Conservation (phyloP, 73 alveolate genomes). For the Paramecium bursaria region DNA sequence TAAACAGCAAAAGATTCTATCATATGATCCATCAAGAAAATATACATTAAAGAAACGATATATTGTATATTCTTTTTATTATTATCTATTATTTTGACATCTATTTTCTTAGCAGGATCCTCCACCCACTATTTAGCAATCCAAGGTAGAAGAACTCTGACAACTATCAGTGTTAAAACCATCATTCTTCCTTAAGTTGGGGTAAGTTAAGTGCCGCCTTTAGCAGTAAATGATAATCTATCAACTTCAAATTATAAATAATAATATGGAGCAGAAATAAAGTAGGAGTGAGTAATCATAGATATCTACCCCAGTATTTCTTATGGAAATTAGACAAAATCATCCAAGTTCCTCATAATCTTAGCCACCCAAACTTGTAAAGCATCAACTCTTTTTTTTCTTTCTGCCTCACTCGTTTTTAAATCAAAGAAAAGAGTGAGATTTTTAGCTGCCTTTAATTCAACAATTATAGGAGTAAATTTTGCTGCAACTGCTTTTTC, state of each 20-base stretch:
- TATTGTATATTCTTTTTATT: not conserved
- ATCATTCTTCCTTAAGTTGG: conserved; percentile 20
- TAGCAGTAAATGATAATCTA: conserved; percentile 34
- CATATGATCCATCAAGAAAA: not conserved
- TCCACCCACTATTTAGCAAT: conserved; percentile 17
- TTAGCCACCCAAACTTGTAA: not conserved
- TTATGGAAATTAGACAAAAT: not conserved
- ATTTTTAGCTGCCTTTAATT: not conserved
- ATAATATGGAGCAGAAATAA: conserved; percentile 5
- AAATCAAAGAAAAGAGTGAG: not conserved
- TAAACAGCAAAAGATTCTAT: conserved; percentile 4
- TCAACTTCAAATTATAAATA: conserved; percentile 4
- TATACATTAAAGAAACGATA: not conserved
- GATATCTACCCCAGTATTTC: not conserved
- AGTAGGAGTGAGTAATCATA: not conserved
- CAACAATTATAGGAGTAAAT: not conserved
- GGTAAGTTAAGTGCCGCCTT: conserved; percentile 13
- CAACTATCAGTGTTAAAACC: conserved; percentile 6
- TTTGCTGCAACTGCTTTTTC: not conserved
- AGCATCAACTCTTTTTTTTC: conserved; percentile 2
- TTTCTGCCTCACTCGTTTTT: not conserved
- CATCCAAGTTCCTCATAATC: conserved; percentile 21
- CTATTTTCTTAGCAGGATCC: conserved; percentile 4
- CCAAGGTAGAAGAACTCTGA: not conserved
- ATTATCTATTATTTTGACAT: not conserved